Percentiles rank a stretch among this genome's conserved stretches.
These are phyloP conservation scores for Syzygium grande DNA, from an alignment of 345 rosid genomes.

Conservation along the genomic window DNA sequence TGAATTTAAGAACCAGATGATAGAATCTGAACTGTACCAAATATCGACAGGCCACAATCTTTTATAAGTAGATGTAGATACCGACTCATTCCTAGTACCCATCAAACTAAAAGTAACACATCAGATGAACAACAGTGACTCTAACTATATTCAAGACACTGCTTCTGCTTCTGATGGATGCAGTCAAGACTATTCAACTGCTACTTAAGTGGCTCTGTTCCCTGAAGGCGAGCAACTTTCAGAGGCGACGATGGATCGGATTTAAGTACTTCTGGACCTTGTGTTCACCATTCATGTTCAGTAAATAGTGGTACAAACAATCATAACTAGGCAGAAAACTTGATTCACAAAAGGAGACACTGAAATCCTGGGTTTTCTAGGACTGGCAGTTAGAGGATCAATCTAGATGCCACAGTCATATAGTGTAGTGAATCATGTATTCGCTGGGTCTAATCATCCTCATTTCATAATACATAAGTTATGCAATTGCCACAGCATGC, in stretches of 20 bases:
- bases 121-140: background rate
- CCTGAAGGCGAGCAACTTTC: background rate
- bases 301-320: background rate
- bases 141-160: background rate
- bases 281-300: background rate
- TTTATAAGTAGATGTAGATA: background rate
- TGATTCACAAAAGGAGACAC: background rate
- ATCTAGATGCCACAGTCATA: background rate
- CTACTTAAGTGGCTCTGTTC: background rate
- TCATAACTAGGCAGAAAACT: background rate
- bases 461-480: background rate
- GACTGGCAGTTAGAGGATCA: background rate
- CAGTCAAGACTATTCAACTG: background rate
- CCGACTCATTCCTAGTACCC: background rate
- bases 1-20: background rate
- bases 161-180: background rate
- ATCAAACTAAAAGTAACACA: background rate
- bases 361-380: background rate
- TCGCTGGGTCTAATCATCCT: background rate
- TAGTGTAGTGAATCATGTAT: background rate
- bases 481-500: background rate
- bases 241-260: background rate
- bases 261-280: background rate
- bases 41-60: background rate
- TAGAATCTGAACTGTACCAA: background rate